Conservation (phyloP, 495 filamentous ascomycete genomes). For the Articulospora tetracladia region DNA sequence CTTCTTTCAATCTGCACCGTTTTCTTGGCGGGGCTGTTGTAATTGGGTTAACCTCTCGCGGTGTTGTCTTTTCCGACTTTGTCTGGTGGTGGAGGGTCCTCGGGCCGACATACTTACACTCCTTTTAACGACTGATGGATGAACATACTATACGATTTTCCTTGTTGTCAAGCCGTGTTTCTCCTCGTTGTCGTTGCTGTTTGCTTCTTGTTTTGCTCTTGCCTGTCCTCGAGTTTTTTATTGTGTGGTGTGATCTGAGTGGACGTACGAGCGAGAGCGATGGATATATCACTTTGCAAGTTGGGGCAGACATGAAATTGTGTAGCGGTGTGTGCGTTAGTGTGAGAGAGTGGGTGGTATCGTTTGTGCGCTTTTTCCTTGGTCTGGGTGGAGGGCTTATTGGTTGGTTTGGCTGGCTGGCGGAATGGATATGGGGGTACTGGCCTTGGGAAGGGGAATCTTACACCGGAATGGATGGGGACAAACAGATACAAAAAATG, state of each 20-base stretch:
- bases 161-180: constrained; percentile 5
- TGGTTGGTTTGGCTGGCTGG: neutral
- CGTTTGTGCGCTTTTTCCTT: neutral
- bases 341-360: neutral
- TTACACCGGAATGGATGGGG: too few relatives aligned
- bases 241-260: neutral
- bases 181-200: neutral
- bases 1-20: neutral
- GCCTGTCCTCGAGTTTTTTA: neutral
- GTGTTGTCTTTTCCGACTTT: neutral
- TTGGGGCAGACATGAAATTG: neutral
- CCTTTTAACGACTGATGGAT: constrained; percentile 24
- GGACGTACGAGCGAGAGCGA: neutral
- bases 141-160: constrained; percentile 27
- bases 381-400: neutral
- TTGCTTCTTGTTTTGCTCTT: neutral
- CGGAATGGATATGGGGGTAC: neutral
- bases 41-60: neutral
- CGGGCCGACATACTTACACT: constrained; percentile 11
- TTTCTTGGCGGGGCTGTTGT: neutral
- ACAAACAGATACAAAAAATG: too few relatives aligned
- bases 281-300: constrained; percentile 14
- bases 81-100: neutral
- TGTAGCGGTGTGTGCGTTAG: neutral
- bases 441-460: neutral